Conservation (phyloP, 2,329 filamentous ascomycete species). For the Penicillium sp. region DNA sequence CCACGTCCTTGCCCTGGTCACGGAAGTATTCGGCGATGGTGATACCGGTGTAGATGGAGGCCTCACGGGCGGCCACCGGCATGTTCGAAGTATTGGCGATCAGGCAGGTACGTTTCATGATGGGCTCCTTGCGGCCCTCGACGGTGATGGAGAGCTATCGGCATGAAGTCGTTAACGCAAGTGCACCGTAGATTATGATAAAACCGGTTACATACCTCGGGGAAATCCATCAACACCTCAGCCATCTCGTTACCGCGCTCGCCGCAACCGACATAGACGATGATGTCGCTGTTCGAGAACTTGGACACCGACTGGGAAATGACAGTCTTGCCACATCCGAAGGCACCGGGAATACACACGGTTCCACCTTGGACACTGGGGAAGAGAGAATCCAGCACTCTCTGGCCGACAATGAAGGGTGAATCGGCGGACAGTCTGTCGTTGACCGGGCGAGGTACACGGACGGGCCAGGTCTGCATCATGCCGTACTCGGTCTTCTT, state of each 20-base stretch:
- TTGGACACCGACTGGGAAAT: conserved; percentile 98
- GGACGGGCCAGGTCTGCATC: conserved; percentile 99
- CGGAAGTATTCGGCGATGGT: conserved; percentile 96
- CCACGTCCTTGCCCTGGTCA: conserved; percentile 93
- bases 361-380: conserved; percentile 96
- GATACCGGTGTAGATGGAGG: conserved; percentile 97
- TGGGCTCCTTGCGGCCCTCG: conserved; percentile 91
- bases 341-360: conserved; percentile 95
- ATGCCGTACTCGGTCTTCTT: conserved; percentile 92
- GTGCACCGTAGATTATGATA: neutral
- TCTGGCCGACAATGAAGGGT: conserved; percentile 94
- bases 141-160: conserved; percentile 80
- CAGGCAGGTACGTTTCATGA: conserved; percentile 99
- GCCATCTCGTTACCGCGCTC: conserved; percentile 99
- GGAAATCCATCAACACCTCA: conserved; percentile 99
- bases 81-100: conserved; percentile 99
- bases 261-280: conserved; percentile 91
- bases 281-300: conserved; percentile 99
- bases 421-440: conserved; percentile 88
- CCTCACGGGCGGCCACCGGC: conserved; percentile 96
- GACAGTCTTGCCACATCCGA: conserved; percentile 98
- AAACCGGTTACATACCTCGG: conserved; percentile 57
- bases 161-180: neutral
- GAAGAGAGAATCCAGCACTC: conserved; percentile 94
- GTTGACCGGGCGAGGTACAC: conserved; percentile 85